phyloP scores from a whole-genome alignment of 768 basidiomycete species.

The Boletus insuetus region DNA sequence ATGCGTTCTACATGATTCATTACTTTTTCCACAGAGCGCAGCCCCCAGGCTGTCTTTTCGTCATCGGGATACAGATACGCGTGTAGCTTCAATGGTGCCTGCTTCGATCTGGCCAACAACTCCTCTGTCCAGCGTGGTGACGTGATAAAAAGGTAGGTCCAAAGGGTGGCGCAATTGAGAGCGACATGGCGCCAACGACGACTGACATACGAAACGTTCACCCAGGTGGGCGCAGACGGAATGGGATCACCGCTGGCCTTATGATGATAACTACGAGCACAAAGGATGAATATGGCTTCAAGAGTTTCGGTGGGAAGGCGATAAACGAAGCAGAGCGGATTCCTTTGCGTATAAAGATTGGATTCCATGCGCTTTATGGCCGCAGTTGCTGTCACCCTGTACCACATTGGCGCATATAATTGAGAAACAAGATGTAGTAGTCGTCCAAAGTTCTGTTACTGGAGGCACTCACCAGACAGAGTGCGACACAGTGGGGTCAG shows the following conservation, averaged over 20 bases:
- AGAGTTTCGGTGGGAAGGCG: constrained; percentile 14
- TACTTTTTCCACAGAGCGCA: not conserved
- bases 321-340: constrained; percentile 5
- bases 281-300: constrained; percentile 11
- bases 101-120: constrained; percentile 44
- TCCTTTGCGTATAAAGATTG: constrained; percentile 3
- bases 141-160: constrained; percentile 34
- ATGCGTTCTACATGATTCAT: not conserved
- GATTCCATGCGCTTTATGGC: too few relatives aligned
- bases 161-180: constrained; percentile 37
- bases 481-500: too few relatives aligned
- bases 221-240: not conserved
- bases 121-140: constrained; percentile 37
- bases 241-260: not conserved
- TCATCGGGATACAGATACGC: not conserved
- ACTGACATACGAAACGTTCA: constrained; percentile 14
- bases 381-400: too few relatives aligned
- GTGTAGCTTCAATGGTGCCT: constrained; percentile 24
- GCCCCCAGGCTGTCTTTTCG: too few relatives aligned
- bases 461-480: too few relatives aligned
- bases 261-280: not conserved
- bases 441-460: too few relatives aligned
- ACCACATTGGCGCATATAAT: too few relatives aligned
- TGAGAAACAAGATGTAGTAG: too few relatives aligned
- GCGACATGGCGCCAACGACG: constrained; percentile 44